Conservation (phyloP, 2,329 filamentous ascomycete species). For the Keithomyces neogunnii region DNA sequence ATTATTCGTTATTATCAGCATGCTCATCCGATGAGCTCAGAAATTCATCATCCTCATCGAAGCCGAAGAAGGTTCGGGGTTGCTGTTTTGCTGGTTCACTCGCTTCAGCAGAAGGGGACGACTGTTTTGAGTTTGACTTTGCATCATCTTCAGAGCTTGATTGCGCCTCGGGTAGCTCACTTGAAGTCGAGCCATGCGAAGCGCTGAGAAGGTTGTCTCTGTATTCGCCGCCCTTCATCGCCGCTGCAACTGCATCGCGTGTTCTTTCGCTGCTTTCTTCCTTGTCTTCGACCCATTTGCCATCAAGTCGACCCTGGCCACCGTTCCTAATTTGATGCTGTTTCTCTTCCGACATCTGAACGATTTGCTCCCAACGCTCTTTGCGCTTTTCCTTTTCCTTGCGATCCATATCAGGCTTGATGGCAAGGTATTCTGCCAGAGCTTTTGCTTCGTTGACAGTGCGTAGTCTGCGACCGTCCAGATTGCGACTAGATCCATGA, state of each 20-base stretch:
- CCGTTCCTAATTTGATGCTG: constrained; percentile 77
- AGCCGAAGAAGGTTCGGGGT: constrained; percentile 57
- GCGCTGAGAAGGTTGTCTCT: constrained; percentile 51
- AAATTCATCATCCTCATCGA: constrained; percentile 72
- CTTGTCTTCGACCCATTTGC: constrained; percentile 91
- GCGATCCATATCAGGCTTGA: constrained; percentile 95
- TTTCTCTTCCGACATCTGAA: constrained; percentile 73
- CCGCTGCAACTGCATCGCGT: constrained; percentile 62
- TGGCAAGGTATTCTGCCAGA: constrained; percentile 85
- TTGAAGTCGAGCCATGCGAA: constrained; percentile 39
- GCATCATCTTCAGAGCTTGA: constrained; percentile 28
- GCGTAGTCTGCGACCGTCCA: constrained; percentile 81
- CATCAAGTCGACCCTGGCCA: constrained; percentile 64
- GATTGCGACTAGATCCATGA: constrained; percentile 84
- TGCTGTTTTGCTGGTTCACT: constrained; percentile 29
- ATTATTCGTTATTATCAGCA: constrained; percentile 12
- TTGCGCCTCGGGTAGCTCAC: constrained; percentile 17
- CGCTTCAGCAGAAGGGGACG: constrained; percentile 37
- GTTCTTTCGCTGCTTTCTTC: constrained; percentile 84
- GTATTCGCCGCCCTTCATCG: constrained; percentile 56
- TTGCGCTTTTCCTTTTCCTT: constrained; percentile 83
- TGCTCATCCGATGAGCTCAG: constrained; percentile 61
- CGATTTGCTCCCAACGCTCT: constrained; percentile 79
- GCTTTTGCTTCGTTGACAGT: constrained; percentile 95
- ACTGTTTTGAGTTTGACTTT: constrained; percentile 36